Evolutionary conservation across 2,329 filamentous ascomycete species (phyloP).

Genomic region (Epichloe coenophiala): DNA sequence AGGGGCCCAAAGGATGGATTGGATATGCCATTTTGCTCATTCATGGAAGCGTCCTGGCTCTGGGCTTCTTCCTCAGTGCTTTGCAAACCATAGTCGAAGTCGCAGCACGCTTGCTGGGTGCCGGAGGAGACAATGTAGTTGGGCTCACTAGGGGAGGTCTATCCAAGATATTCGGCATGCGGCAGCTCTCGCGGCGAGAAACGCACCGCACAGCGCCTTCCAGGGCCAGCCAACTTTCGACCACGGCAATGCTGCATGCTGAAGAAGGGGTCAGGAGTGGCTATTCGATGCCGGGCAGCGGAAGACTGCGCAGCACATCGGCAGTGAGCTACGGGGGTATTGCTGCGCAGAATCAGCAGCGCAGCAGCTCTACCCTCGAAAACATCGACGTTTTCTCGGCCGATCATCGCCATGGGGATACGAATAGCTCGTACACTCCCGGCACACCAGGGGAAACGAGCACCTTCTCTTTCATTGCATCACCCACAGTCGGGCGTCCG

Average conservation of each 20-base stretch:
- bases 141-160: conserved; percentile 69
- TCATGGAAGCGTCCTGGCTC: conserved; percentile 71
- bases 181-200: conserved; percentile 66
- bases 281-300: conserved; percentile 34
- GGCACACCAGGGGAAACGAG: conserved; percentile 64
- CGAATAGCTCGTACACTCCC: conserved; percentile 52
- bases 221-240: conserved; percentile 71
- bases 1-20: conserved; percentile 82
- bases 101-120: conserved; percentile 65
- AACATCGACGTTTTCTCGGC: conserved; percentile 32
- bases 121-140: conserved; percentile 59
- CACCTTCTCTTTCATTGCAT: conserved; percentile 57
- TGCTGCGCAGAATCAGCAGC: conserved; percentile 28
- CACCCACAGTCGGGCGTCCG: conserved; percentile 36
- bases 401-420: conserved; percentile 36
- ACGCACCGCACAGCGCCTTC: conserved; percentile 50
- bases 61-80: conserved; percentile 88
- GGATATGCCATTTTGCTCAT: conserved; percentile 82
- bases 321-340: conserved; percentile 43
- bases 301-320: conserved; percentile 47
- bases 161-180: conserved; percentile 81
- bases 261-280: conserved; percentile 49
- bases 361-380: conserved; percentile 43
- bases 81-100: conserved; percentile 86
- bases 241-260: conserved; percentile 62